Base-by-base conservation (phyloP, 306 rosid species). In the Hippophae tibetana region DNA sequence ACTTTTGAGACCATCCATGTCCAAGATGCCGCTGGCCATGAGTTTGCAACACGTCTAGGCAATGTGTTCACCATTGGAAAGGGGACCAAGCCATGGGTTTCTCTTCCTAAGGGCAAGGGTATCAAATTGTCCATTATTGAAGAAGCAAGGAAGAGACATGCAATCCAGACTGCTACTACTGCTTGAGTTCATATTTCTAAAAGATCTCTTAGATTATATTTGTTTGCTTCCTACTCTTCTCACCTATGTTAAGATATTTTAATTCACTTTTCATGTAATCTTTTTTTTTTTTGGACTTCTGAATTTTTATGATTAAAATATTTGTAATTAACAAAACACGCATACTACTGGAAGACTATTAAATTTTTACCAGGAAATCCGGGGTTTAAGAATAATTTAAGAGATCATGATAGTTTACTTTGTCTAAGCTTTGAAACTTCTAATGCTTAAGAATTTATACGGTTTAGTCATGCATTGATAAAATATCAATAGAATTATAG, bases 41-140 rank as follows among this genome's bases (percentile, higher is more conserved):
- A 89, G 66, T 89, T 83, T 14, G 95, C 97, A 1, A 89, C 97
- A 14, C 79, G 97, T 14, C 18, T 89, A 57, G 83, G 78, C 12
- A 89, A 85, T 51, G 97, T 89, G 72, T 89, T 73, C 69, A 89
- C 80, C 7, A 73, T 85, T 7, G 97, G 97, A 46, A 85, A 89
- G 80, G 97, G 95, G 0, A 67, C 89, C 0, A 89, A 83, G 46
- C 97, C 95, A 2, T 89, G 90, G 95, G 62, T 89, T 2, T 75
- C 95, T 13, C 86, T 89, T 41, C 97, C 97, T 7, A 89, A 89
- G 89, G 97, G 95, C 27, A 89, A 83, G 80, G 97, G 97, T 75
- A 83, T 89, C 48, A 89, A 89, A 77, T 69, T 89, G 7, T 38
- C 86, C 9, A 80, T 89, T 72, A 75, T 89, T 60, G 97, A 89